phyloP scores from a whole-genome alignment of 306 rosid genomes.

The Mucuna pruriens region DNA sequence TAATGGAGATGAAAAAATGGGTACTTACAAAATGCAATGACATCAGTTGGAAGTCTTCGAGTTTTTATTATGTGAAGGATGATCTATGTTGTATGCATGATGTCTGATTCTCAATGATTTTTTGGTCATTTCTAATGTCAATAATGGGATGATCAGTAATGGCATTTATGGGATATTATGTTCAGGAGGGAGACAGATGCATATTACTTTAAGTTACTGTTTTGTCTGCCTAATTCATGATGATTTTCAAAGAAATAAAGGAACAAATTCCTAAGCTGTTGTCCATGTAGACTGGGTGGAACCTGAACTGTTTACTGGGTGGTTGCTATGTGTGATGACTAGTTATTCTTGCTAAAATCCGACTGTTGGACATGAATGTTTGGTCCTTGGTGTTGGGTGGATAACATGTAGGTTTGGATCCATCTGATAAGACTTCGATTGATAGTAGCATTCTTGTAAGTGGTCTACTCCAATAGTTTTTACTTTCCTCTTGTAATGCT shows the following conservation, averaged over 20 bases:
- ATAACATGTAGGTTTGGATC: constrained; percentile 44
- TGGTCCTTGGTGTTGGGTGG: constrained; percentile 43
- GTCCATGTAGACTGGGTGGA: constrained; percentile 26
- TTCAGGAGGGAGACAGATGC: constrained; percentile 35
- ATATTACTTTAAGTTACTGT: neutral
- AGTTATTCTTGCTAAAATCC: constrained; percentile 21
- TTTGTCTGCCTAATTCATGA: constrained; percentile 32
- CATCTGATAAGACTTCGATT: constrained; percentile 30
- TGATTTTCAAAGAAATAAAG: constrained; percentile 31
- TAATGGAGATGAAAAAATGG: constrained; percentile 29
- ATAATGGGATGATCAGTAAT: constrained; percentile 25
- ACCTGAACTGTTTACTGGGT: constrained; percentile 33
- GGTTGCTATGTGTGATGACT: constrained; percentile 36
- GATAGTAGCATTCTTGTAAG: constrained; percentile 38
- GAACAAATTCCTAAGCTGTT: constrained; percentile 25
- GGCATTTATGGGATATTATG: constrained; percentile 8
- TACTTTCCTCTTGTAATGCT: constrained; percentile 41
- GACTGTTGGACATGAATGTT: constrained; percentile 30
- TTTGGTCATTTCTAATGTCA: constrained; percentile 35
- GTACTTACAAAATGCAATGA: constrained; percentile 25
- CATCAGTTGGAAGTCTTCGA: constrained; percentile 33
- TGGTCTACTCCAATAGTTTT: constrained; percentile 45
- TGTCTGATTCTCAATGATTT: constrained; percentile 16
- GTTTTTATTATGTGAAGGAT: constrained; percentile 25
- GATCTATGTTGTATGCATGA: constrained; percentile 16